These are phyloP conservation scores for Jaapia argillacea DNA, from an alignment of 768 basidiomycete species.

Conservation along the genomic window DNA sequence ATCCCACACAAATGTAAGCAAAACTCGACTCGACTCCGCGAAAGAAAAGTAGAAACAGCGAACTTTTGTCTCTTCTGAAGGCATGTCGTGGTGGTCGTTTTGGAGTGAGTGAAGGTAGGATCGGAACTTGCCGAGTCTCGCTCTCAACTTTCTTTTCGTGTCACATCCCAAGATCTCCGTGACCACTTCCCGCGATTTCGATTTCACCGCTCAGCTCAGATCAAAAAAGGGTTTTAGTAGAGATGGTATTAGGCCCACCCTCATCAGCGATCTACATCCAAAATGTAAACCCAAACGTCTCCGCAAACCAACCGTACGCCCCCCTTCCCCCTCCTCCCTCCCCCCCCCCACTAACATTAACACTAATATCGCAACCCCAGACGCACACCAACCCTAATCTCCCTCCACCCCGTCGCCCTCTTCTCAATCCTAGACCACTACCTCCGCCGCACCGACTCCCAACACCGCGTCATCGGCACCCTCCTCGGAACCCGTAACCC, in stretches of 20 bases:
- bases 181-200: background rate
- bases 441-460: constrained; percentile 71
- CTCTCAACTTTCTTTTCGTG: background rate
- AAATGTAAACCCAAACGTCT: constrained; percentile 18
- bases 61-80: constrained; percentile 89
- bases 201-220: constrained; percentile 6
- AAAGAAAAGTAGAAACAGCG: constrained; percentile 6
- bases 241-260: constrained; percentile 38
- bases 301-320: constrained; percentile 25
- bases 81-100: constrained; percentile 47
- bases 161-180: too few species aligned
- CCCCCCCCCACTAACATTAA: background rate
- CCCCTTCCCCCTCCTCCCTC: background rate
- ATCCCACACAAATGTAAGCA: background rate
- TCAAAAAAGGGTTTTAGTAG: too few species aligned
- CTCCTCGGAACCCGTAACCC: constrained; percentile 76
- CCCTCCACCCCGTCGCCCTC: constrained; percentile 85
- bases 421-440: constrained; percentile 97
- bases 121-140: constrained; percentile 12
- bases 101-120: constrained; percentile 23
- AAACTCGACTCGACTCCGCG: too few species aligned
- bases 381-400: constrained; percentile 62
- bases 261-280: constrained; percentile 37
- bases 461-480: constrained; percentile 91
- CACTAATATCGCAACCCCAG: constrained; percentile 25